Evolutionary conservation across 1,284 basidiomycete genomes (phyloP).

Genomic region (Trichosporon sp.): DNA sequence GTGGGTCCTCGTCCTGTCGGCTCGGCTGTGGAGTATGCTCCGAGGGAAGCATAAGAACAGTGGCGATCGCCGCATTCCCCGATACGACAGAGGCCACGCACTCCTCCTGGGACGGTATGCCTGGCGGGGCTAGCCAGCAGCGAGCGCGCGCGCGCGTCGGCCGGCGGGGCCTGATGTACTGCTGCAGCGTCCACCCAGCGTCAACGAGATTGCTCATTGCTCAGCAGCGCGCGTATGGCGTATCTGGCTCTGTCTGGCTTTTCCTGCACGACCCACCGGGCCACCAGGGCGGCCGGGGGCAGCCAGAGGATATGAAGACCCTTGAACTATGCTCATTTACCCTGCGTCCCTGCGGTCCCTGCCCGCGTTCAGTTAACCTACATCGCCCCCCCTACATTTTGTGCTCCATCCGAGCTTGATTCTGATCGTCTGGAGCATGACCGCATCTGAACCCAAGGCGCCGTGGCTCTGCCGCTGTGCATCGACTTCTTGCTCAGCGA

Average conservation of each 20-base stretch:
- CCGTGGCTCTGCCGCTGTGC: neutral
- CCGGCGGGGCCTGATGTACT: neutral
- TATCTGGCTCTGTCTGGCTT: too few species aligned
- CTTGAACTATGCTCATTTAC: neutral
- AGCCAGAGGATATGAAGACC: neutral
- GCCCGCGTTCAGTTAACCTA: neutral
- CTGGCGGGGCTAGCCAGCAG: neutral
- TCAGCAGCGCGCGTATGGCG: neutral
- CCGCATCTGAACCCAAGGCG: neutral
- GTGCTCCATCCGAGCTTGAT: neutral
- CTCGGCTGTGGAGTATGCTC: neutral
- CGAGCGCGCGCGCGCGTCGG: too few species aligned
- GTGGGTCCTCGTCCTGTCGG: neutral
- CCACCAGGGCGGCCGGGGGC: too few species aligned
- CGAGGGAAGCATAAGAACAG: neutral
- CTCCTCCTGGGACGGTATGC: neutral
- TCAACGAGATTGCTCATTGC: too few species aligned
- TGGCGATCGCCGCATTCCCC: conserved; percentile 3
- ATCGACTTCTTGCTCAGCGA: neutral
- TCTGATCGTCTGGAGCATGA: neutral
- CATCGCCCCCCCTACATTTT: neutral
- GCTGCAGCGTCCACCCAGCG: too few species aligned
- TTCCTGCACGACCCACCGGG: neutral
- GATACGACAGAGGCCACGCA: neutral
- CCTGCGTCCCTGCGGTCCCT: neutral